These are phyloP conservation scores for Herpetomonas samuelpessoai DNA, from an alignment of 208 protist species.

Conservation along the genomic window DNA sequence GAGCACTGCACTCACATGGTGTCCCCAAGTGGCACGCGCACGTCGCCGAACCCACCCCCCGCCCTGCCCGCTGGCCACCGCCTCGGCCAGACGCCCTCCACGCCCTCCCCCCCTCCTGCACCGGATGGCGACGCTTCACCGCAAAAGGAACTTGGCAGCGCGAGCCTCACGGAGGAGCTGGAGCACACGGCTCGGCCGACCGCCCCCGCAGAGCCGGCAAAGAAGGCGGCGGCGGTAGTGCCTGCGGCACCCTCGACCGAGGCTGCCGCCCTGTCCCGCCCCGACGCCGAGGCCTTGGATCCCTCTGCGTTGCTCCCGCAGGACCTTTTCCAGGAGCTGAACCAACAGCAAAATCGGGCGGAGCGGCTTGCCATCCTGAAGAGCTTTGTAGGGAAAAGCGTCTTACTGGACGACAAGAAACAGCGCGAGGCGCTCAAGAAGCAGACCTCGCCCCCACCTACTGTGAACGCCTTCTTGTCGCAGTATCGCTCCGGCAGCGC, in stretches of 20 bases:
- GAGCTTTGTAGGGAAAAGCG: conserved; percentile 58
- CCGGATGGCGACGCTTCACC: too few species aligned
- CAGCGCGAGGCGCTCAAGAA: neutral
- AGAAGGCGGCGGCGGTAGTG: neutral
- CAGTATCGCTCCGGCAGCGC: neutral
- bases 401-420: conserved; percentile 34
- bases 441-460: neutral
- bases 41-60: neutral
- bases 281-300: neutral
- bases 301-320: neutral
- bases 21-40: neutral
- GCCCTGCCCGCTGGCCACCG: neutral
- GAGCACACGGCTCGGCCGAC: neutral
- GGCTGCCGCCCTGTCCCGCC: neutral
- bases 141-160: neutral
- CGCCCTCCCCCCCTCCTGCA: neutral
- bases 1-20: conserved; percentile 13
- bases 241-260: too few species aligned
- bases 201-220: neutral
- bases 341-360: conserved; percentile 8
- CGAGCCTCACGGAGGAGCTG: neutral
- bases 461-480: neutral
- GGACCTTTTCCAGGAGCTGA: neutral
- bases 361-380: conserved; percentile 41
- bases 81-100: neutral